phyloP scores from a whole-genome alignment of 2,329 filamentous ascomycete genomes.

The Cyphellophora attinorum region DNA sequence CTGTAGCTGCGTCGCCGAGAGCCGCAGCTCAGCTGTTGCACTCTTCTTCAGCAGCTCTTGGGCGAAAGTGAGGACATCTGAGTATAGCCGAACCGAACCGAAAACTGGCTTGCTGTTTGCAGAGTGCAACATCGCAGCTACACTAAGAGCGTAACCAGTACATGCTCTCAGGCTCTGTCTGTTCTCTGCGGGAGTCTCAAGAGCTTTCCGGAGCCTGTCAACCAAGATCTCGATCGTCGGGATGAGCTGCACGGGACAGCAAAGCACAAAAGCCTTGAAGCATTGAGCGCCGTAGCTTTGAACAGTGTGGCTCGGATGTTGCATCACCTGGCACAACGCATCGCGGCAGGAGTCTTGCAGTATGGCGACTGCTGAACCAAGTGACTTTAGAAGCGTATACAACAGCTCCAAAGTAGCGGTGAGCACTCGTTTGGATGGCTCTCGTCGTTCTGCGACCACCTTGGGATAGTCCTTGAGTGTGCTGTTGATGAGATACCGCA shows the following conservation, averaged over 20 bases:
- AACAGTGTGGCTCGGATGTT: conserved; percentile 93
- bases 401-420: conserved; percentile 71
- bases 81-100: conserved; percentile 91
- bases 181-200: conserved; percentile 45
- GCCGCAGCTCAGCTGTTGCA: conserved; percentile 77
- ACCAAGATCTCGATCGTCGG: conserved; percentile 90
- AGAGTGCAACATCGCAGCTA: conserved; percentile 83
- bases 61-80: conserved; percentile 79
- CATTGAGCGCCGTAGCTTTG: conserved; percentile 84
- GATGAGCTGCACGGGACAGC: conserved; percentile 83
- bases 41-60: conserved; percentile 88
- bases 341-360: conserved; percentile 81
- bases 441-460: conserved; percentile 72
- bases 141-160: conserved; percentile 80
- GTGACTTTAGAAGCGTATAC: conserved; percentile 63
- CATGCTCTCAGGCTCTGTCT: conserved; percentile 69
- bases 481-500: conserved; percentile 72
- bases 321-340: conserved; percentile 76
- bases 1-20: conserved; percentile 90
- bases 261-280: conserved; percentile 75
- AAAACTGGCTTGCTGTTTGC: conserved; percentile 82
- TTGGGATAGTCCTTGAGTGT: conserved; percentile 92
- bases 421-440: conserved; percentile 79
- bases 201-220: conserved; percentile 84
- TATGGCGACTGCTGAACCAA: conserved; percentile 71